These are phyloP conservation scores for Candida khao-thaluensis DNA, from an alignment of 805 yeast genomes.

Conservation along the genomic window DNA sequence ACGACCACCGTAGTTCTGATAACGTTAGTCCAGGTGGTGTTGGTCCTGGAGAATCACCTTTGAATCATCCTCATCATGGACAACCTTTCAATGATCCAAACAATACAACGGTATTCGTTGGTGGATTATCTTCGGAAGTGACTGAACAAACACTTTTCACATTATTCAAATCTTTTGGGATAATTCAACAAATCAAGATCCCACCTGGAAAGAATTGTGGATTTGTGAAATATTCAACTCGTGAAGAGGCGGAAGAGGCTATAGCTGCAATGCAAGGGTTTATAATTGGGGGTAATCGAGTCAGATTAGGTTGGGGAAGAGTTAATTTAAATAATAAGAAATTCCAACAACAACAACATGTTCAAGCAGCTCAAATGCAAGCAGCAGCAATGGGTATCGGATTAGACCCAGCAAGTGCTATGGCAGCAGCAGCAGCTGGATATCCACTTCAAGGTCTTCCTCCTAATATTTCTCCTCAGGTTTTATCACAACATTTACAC, in stretches of 20 bases:
- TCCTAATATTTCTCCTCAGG: conserved; percentile 2
- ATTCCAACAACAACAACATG: conserved; percentile 28
- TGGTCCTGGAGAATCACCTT: conserved; percentile 1
- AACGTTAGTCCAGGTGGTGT: neutral
- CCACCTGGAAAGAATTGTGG: conserved; percentile 87
- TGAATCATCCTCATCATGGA: conserved; percentile 1
- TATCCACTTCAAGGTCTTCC: conserved; percentile 5
- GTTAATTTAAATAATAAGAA: conserved; percentile 34
- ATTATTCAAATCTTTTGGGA: conserved; percentile 73
- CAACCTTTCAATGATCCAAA: conserved; percentile 51
- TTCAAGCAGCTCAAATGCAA: conserved; percentile 37
- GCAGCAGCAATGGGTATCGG: conserved; percentile 41
- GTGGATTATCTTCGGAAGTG: conserved; percentile 67
- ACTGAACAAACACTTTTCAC: conserved; percentile 59
- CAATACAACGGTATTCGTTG: conserved; percentile 76
- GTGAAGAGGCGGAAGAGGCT: conserved; percentile 83
- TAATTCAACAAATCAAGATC: conserved; percentile 64
- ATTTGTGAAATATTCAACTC: conserved; percentile 75
- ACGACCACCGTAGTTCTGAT: neutral
- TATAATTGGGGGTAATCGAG: conserved; percentile 79
- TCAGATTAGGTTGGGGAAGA: conserved; percentile 88
- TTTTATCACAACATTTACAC: conserved; percentile 2
- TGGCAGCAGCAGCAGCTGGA: conserved; percentile 22
- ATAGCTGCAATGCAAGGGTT: conserved; percentile 87
- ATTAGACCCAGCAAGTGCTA: conserved; percentile 35